Base-by-base conservation (phyloP, 169 alveolate species). In the Babesia sp. region DNA sequence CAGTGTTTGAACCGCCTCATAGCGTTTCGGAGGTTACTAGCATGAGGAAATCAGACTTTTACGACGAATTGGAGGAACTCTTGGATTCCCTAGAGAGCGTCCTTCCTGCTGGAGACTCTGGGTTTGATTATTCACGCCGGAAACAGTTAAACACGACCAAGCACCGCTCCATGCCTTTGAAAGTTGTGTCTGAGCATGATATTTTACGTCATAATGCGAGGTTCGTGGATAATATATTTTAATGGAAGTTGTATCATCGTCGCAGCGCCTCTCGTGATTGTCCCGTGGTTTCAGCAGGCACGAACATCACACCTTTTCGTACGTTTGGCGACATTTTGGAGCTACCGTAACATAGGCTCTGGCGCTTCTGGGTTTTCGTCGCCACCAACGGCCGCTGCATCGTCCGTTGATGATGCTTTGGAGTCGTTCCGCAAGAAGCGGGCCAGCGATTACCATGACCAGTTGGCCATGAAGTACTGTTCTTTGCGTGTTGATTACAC, bases 381-480 rank as follows among this genome's bases (percentile, higher is more conserved):
- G 18, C 39, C 36, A 20, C 59, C 20, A 57, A 24, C 5, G 50
- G 14, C 54, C 39, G 51, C 3, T 48, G 33, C 41, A 20, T n/a
- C 44, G 45, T 33, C 71, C 12, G 59, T 16, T 36, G 78, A 28
- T 9, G 84, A 78, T 29, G 67, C 31, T 22, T 79, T 79, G 20
- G 87, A 79, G 31, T 59, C 81, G 33, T 79, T 61, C 60, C 64
- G 87, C 50, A 68, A 55, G 74, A 79, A 79, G 55, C 46, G 83
- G 29, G 77, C 87, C 34, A 79, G 42, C 45, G 48, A 58, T 36
- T 79, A 79, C 61, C 87, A 79, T 60, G 87, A 79, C 34, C 14
- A 71, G 39, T 3, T 51, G 58, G 83, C 83, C 8, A 50, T 70
- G 0, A 79, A 74, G 83, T 69, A 56, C n/a, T 67, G 26, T 2